Evolutionary conservation across 2,329 filamentous ascomycete genomes (phyloP), one percentile per base, ranked within the genome.

Genomic region (Fusarium heterosporum): DNA sequence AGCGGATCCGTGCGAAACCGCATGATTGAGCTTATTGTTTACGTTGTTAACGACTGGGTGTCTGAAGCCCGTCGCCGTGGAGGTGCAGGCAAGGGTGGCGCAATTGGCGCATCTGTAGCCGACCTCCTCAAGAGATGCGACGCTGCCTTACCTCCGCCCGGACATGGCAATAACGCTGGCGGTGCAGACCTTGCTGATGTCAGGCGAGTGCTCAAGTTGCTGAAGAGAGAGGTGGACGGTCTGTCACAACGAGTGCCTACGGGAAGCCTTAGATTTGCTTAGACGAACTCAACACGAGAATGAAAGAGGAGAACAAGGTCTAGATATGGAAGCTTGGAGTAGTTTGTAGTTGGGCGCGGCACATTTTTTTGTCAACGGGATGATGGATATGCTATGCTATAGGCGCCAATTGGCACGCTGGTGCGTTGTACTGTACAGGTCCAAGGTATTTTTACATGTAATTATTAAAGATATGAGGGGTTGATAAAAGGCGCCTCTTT

Each of bases 21-120:
- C 19, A 79, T 89, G 22, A 82, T 87, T 39, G 84, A 87, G 74
- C 84, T 86, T 76, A 85, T 88, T 66, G 77, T 80, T 36, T 81
- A 79, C 49, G 81, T 80, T 1, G 80, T 86, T 12, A 80, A 80
- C 52, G 77, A 79, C 54, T 86, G 84, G 84, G 79, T 81, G 14
- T 78, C 80, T 25, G 83, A 85, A 56, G 77, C 83, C 8, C 82
- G 84, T 68, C 77, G 84, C 45, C 79, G 81, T 16, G 82, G 82
- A 48, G 81, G 79, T 42, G 73, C 74, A 36, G 74, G 74, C 50
- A 80, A 79, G 70, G 77, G 79, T 14, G 77, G 76, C 3, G 73
- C 75, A 9, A 79, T 84, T 25, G 77, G 79, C 8, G 73, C 73
- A 6, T 83, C 82, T 72, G 80, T 86, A 26, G 78, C 78, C 22